Conservation (phyloP, 169 alveolate species). For the Eimeria acervulina region DNA sequence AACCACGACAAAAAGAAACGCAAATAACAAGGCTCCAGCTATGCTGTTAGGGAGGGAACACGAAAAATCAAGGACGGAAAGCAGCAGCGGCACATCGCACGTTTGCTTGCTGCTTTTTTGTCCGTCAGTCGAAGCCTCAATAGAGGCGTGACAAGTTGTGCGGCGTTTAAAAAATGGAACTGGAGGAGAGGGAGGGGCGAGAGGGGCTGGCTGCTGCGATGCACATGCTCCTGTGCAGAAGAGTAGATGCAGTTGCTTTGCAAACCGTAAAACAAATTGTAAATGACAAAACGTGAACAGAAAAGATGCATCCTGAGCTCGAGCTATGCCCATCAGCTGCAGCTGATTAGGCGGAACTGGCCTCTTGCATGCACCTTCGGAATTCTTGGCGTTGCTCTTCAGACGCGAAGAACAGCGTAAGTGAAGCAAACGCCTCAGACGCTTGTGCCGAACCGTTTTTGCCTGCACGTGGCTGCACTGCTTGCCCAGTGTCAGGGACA, state of each 20-base stretch:
- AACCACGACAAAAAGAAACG: not conserved
- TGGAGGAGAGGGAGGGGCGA: not conserved
- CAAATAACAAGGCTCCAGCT: not conserved
- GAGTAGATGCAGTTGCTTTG: too few species aligned
- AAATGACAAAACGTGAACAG: not conserved
- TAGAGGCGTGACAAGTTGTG: not conserved
- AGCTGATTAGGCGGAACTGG: not conserved
- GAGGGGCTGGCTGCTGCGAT: not conserved
- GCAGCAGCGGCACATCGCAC: slow-evolving; percentile 23
- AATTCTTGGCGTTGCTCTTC: slow-evolving; percentile 65
- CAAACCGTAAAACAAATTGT: not conserved
- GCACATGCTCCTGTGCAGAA: too few species aligned
- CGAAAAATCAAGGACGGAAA: not conserved
- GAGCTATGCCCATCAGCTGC: not conserved
- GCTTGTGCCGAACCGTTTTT: not conserved
- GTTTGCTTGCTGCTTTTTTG: not conserved
- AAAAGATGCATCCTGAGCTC: not conserved
- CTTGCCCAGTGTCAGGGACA: not conserved
- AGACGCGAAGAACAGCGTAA: slow-evolving; percentile 27
- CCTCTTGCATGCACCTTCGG: not conserved
- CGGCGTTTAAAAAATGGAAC: not conserved
- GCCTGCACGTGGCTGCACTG: not conserved
- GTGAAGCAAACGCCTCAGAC: not conserved
- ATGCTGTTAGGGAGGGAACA: not conserved
- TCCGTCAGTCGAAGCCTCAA: not conserved